Evolutionary conservation across 129 eudicot genomes (phyloP), one percentile per base, ranked within the genome.

Genomic region (Oenanthe sinensis): DNA sequence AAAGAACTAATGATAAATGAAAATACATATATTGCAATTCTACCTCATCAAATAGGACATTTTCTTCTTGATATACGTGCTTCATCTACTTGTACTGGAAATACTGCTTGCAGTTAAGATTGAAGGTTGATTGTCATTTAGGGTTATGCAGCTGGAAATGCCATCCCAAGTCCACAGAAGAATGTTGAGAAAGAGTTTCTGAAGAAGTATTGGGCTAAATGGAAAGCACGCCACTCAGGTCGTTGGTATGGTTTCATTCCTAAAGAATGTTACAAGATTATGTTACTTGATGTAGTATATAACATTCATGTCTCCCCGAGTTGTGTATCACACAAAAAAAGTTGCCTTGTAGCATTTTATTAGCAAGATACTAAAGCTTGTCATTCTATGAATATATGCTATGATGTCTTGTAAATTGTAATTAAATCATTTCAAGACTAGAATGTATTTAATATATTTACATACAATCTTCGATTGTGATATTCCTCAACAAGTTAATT

Each of bases 71-170:
- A 39, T 70, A 39, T 19, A 17, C 16, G 22, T 5, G 1, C 45
- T 36, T 71, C 49, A 71, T 40, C 8, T 3, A 40, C 33, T 40
- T 72, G 76, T 65, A 48, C 40, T 30, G 26, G 70, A 8, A 78
- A 49, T 42, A 48, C 26, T 82, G 40, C 45, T 48, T 81, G 33
- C 28, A 37, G 76, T 78, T 33, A 20, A 33, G 10, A 42, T 48
- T 73, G 63, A 50, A 75, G 77, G 20, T 75, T 52, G 83, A 71
- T 73, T 85, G 30, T 74, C 45, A 15, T 80, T 28, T 80, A 96
- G 99, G 99, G 99, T 60, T 96, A 96, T 89, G 99, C 95, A 49
- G 99, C 99, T 75, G 99, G 99, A 75, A 90, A 85, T 82, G 91
- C 92, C 83, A 84, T 96, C 70, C 99, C 99, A 73, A 89, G 99